Evolutionary conservation across 176 grass and related monocot species (phyloP).

Genomic region (Avena insularis): DNA sequence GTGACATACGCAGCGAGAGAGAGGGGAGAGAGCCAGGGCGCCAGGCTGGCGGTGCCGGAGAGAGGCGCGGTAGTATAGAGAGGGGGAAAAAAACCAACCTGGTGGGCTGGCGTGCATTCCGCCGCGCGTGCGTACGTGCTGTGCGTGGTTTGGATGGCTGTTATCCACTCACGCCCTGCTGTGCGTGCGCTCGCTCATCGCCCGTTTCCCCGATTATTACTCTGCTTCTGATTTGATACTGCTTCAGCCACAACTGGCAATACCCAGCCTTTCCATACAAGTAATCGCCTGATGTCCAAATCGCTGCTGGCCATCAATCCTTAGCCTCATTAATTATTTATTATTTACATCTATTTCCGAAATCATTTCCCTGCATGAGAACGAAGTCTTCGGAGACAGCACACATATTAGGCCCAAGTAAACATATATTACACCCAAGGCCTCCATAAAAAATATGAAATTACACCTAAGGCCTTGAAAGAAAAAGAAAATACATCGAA

Average conservation of each 20-base stretch:
- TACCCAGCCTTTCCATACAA: slow-evolving; percentile 2
- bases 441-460: not conserved
- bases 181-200: not conserved
- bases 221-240: not conserved
- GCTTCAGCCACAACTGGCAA: not conserved
- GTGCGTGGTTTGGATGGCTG: not conserved
- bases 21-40: not conserved
- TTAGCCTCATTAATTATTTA: not conserved
- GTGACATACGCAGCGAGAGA: slow-evolving; percentile 18
- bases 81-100: not conserved
- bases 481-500: not conserved
- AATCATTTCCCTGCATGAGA: not conserved
- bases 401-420: too few species aligned
- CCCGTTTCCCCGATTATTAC: not conserved
- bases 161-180: not conserved
- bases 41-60: slow-evolving; percentile 45
- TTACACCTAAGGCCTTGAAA: not conserved
- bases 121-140: not conserved
- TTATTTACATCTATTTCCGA: not conserved
- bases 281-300: not conserved
- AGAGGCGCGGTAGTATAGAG: not conserved
- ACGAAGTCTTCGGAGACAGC: not conserved
- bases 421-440: not conserved
- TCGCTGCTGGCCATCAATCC: not conserved
- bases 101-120: not conserved